Evolutionary conservation across 2,329 filamentous ascomycete species (phyloP).

Genomic region (Hymenotorrendiella dingleyae): DNA sequence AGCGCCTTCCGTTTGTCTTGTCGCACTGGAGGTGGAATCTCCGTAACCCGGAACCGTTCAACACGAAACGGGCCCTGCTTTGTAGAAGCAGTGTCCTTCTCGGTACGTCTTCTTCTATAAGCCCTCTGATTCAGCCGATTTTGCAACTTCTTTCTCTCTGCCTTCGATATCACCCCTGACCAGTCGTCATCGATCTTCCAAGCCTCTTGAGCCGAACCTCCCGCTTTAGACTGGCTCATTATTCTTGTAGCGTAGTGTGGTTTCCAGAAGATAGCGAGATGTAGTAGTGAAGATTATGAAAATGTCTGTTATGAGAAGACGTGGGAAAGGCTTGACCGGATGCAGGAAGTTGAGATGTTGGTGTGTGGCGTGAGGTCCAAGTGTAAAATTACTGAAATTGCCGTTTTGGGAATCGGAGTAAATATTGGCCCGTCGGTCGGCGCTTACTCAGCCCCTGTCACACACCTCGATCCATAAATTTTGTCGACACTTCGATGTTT

Average conservation of each 20-base stretch:
- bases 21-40: background rate
- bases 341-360: too few relatives aligned
- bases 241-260: background rate
- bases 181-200: conserved; percentile 47
- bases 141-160: conserved; percentile 64
- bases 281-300: conserved; percentile 4
- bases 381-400: too few relatives aligned
- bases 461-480: too few relatives aligned
- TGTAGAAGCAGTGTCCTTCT: conserved; percentile 1
- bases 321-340: too few relatives aligned
- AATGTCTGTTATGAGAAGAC: conserved; percentile 5
- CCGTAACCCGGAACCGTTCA: conserved; percentile 12
- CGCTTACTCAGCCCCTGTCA: too few relatives aligned
- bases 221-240: background rate
- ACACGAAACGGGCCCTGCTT: conserved; percentile 12
- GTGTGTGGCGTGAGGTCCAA: too few relatives aligned
- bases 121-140: conserved; percentile 64
- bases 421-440: too few relatives aligned
- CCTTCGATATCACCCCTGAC: conserved; percentile 58
- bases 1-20: background rate
- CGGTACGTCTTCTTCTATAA: conserved; percentile 15
- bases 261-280: too few relatives aligned
- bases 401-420: too few relatives aligned
- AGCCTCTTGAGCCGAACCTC: background rate
- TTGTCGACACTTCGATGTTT: too few relatives aligned